These are phyloP conservation scores for Colletotrichum zoysiae DNA, from an alignment of 2,329 filamentous ascomycete genomes.

Conservation along the genomic window DNA sequence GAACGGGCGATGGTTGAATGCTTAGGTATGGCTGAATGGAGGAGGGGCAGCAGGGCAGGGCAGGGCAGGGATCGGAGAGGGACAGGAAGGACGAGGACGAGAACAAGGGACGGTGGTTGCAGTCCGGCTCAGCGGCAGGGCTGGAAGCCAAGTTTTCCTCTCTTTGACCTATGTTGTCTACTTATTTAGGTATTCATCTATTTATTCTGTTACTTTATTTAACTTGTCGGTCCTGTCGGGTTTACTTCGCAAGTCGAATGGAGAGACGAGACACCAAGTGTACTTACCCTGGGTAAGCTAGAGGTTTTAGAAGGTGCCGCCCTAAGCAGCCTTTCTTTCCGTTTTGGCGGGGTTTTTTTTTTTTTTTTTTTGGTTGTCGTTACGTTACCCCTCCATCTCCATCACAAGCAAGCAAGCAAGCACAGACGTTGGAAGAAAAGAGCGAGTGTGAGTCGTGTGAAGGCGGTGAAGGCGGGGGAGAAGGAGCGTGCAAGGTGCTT, in stretches of 20 bases:
- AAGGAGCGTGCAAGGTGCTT: background rate
- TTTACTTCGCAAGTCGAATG: background rate
- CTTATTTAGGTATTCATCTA: background rate
- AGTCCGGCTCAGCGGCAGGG: slow-evolving; percentile 16
- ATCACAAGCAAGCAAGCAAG: background rate
- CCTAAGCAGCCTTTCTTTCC: background rate
- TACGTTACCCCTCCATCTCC: slow-evolving; percentile 3
- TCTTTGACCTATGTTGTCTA: background rate
- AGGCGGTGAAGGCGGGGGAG: slow-evolving; percentile 26
- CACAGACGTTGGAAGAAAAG: background rate
- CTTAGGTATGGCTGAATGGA: background rate
- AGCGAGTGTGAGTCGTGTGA: slow-evolving; percentile 1
- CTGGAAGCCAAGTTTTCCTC: background rate
- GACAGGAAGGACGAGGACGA: background rate
- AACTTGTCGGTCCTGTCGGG: background rate
- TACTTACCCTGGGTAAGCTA: too few species aligned
- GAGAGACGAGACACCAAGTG: background rate
- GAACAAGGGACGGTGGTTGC: background rate
- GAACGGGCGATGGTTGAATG: background rate
- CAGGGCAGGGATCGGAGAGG: background rate
- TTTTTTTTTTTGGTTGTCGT: background rate
- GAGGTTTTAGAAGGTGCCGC: background rate
- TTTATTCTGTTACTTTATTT: too few species aligned
- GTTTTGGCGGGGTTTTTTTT: too few species aligned
- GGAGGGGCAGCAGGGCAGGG: slow-evolving; percentile 1